Conservation (phyloP, 805 yeast genomes). For the Barnettozyma populi region DNA sequence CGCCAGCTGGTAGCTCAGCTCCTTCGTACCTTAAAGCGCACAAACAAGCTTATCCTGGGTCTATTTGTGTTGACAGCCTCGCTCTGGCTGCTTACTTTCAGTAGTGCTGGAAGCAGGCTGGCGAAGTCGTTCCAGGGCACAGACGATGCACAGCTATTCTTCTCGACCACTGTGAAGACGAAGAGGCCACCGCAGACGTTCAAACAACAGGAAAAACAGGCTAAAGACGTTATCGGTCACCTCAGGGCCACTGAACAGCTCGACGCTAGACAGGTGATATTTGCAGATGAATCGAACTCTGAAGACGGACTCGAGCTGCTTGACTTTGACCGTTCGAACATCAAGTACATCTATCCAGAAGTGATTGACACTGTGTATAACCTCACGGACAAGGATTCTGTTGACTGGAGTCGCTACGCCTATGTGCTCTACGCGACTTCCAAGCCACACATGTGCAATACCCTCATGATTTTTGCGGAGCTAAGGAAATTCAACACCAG, state of each 20-base stretch:
- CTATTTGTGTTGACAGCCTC: neutral
- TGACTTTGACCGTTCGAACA: conserved; percentile 20
- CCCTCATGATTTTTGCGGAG: conserved; percentile 41
- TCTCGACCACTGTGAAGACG: neutral
- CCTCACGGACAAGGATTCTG: conserved; percentile 14
- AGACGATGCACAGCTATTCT: neutral
- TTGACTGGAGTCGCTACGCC: conserved; percentile 43
- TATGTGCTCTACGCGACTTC: conserved; percentile 60
- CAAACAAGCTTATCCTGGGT: neutral
- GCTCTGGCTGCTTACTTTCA: neutral
- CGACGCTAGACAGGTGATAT: neutral
- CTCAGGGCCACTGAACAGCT: neutral
- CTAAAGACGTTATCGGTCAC: neutral
- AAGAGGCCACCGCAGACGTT: neutral
- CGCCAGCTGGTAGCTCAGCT: neutral
- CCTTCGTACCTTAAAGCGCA: neutral
- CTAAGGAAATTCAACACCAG: conserved; percentile 34
- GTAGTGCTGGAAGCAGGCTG: neutral
- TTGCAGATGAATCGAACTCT: neutral
- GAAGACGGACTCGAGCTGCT: conserved; percentile 7
- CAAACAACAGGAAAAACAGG: neutral
- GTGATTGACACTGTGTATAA: conserved; percentile 19
- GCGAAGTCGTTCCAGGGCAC: conserved; percentile 1
- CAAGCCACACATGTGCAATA: conserved; percentile 43
- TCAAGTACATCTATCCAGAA: conserved; percentile 23